Base-by-base conservation (phyloP, 257 asterid species). In the Echium plantagineum region DNA sequence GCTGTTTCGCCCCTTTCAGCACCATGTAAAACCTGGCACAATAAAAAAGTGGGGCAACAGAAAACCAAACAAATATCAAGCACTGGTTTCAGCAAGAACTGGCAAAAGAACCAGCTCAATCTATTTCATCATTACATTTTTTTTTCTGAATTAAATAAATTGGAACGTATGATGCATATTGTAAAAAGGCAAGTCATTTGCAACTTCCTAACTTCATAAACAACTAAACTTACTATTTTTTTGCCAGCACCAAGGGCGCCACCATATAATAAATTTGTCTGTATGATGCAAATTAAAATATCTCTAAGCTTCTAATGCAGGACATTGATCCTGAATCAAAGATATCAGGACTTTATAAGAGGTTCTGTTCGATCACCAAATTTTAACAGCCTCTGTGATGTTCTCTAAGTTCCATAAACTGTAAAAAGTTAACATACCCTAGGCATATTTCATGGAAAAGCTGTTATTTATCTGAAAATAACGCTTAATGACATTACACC, bases 1-100 rank as follows among this genome's bases (percentile, higher is more conserved):
- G 74, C 76, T 70, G 88, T 68, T 80, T 91, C 98, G 63, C 94
- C 95, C 77, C 84, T 76, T 78, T 91, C 98, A 46, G 87, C 89
- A 62, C 98, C 97, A 59, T 79, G 94, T 65, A 91, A 71, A 76
- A 82, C 90, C 98, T 91, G 90, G 54, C 66, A 59, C 55, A 69
- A 63, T 38, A 32, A 12, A 62, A 28, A 38, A 10, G 57, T 55
- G 60, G 32, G 55, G 84, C 69, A 87, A 74, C 58, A 35, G 42
- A 35, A 35, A 35, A 35, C 2, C 46, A 4, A 35, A 35, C 46
- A 65, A 61, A 24, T 10, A 42, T 42, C 16, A 42, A 24, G 13
- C 49, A 42, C 13, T 42, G 49, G 49, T 42, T 13, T 10, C 49
- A 42, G 49, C 17, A 10, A 42, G 49, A 42, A 13, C 3, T 42